These are phyloP conservation scores for Citeromyces hawaiiensis DNA, from an alignment of 1,139 yeast genomes.

Conservation along the genomic window DNA sequence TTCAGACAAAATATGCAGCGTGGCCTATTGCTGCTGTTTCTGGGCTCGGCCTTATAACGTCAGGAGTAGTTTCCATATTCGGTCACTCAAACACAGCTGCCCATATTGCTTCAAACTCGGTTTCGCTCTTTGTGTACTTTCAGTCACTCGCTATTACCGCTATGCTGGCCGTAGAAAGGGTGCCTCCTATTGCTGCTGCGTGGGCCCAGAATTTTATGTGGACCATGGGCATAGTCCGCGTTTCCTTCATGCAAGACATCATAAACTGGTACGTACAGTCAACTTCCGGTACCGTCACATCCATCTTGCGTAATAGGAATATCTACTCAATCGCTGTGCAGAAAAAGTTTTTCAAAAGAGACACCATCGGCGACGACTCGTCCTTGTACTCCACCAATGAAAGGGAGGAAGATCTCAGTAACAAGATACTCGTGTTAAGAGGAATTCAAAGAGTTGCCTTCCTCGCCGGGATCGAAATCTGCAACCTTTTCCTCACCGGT, in stretches of 20 bases:
- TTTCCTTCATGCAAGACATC: conserved; percentile 71
- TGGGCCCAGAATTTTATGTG: conserved; percentile 97
- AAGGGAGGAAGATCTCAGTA: conserved; percentile 33
- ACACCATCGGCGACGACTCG: conserved; percentile 22
- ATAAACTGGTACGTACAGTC: conserved; percentile 92
- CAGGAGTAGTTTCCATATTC: conserved; percentile 75
- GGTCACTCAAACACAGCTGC: conserved; percentile 94
- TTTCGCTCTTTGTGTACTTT: conserved; percentile 85
- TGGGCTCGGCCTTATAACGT: conserved; percentile 74
- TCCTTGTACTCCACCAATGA: conserved; percentile 63
- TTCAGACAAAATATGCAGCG: conserved; percentile 84
- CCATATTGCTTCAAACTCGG: conserved; percentile 90
- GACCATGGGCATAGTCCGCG: conserved; percentile 84
- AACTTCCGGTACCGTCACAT: conserved; percentile 86
- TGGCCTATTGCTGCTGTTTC: conserved; percentile 96
- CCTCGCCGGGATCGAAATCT: conserved; percentile 72
- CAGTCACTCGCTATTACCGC: conserved; percentile 87
- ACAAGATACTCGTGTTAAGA: conserved; percentile 67
- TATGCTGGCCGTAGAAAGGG: conserved; percentile 89
- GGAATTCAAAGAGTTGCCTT: conserved; percentile 90
- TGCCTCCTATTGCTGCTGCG: conserved; percentile 96
- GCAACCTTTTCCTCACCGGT: conserved; percentile 78
- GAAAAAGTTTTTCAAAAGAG: conserved; percentile 31
- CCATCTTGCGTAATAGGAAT: conserved; percentile 43
- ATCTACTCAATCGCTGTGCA: conserved; percentile 60